Evolutionary conservation across 257 asterid genomes (phyloP), one percentile per base, ranked within the genome.

Genomic region (Fraxinus excelsior): DNA sequence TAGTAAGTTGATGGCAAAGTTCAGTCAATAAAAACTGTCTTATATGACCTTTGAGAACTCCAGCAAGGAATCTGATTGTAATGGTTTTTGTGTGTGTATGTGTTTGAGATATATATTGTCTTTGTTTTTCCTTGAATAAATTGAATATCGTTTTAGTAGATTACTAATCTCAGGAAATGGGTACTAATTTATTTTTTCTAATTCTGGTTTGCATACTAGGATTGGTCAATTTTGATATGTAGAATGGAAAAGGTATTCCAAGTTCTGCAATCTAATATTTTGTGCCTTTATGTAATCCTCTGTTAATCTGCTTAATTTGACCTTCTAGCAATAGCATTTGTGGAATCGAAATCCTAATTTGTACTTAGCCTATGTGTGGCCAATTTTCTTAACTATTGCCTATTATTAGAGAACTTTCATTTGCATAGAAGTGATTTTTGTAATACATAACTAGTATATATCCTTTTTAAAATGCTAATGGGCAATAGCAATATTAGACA

Each of bases 401-500:
- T 78, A 38, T 31, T 25, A 18, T 49, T 74, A 32, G 38, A 58
- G 46, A 42, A 23, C 28, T 31, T 71, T 44, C 71, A 70, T 65
- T 16, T 70, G 13, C 42, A 29, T 46, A 28, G 44, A 67, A 75
- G 74, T 49, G 71, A 13, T 6, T 42, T 65, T 71, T 71, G 67
- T 8, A 70, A 44, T 77, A 32, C 32, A 67, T 2, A 68, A 21
- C 38, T 29, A 6, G 21, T 28, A n/a, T 81, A 49, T 78, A 51
- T 3, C 11, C 62, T 9, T 23, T 34, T 72, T 72, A 40, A 67
- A 70, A 64, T 80, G 78, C 53, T 81, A 66, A 51, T 58, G 26
- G 31, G 38, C 40, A 9, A 31, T 40, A 74, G 51, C 58, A 74
- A 80, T 26, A 74, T 32, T 64, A 74, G 77, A 74, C 31, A 32